A percentile compares a stretch with the other conserved stretches of the same genome.
These are phyloP conservation scores for Phialophora expanda DNA, from an alignment of 2,329 filamentous ascomycete genomes.

Conservation along the genomic window DNA sequence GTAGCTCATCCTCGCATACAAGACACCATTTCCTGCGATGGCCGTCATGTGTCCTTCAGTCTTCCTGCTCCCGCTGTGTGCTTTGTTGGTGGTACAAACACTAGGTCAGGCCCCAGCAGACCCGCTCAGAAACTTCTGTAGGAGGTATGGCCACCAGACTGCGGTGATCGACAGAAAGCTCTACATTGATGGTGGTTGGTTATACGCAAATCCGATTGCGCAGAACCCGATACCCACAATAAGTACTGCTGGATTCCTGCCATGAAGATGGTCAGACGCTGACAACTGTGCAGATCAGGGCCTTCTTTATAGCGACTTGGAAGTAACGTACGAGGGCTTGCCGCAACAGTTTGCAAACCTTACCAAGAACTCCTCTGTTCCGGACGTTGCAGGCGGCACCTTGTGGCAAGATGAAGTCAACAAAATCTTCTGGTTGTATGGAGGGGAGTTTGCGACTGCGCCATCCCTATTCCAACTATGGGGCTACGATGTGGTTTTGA, in stretches of 20 bases:
- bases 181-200: slow-evolving; percentile 66
- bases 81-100: too few relatives aligned
- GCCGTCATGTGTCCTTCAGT: too few relatives aligned
- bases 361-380: slow-evolving; percentile 57
- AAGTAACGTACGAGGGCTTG: too few relatives aligned
- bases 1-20: too few relatives aligned
- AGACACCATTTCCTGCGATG: too few relatives aligned
- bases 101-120: slow-evolving; percentile 45
- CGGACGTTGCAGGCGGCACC: slow-evolving; percentile 55
- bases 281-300: too few relatives aligned
- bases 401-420: slow-evolving; percentile 68
- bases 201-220: slow-evolving; percentile 60
- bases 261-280: too few relatives aligned
- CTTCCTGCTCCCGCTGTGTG: too few relatives aligned
- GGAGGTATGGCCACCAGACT: slow-evolving; percentile 64
- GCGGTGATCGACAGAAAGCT: slow-evolving; percentile 64
- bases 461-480: slow-evolving; percentile 56
- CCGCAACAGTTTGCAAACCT: too few relatives aligned
- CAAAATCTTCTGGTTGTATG: slow-evolving; percentile 67
- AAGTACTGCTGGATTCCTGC: too few relatives aligned
- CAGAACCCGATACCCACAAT: slow-evolving; percentile 56
- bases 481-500: too few relatives aligned
- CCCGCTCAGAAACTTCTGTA: slow-evolving; percentile 61
- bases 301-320: too few relatives aligned
- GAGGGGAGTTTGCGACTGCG: slow-evolving; percentile 58